Evolutionary conservation across 345 rosid genomes (phyloP).

Genomic region (Citrus trifoliata): DNA sequence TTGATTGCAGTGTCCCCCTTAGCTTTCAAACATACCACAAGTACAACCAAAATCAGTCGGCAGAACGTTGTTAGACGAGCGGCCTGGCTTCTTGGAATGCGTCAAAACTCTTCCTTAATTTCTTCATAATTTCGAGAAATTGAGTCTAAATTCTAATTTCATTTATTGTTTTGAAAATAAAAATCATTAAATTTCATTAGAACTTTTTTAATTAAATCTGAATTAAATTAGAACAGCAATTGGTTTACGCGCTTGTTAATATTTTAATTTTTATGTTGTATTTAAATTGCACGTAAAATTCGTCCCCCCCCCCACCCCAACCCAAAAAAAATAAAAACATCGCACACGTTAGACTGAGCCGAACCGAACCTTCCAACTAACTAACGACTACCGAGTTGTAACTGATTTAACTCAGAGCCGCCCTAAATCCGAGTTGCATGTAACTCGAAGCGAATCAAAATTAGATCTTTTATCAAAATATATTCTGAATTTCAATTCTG

Average conservation of each 20-base stretch:
- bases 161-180: too few relatives aligned
- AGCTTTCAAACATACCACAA: not conserved
- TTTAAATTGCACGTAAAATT: too few relatives aligned
- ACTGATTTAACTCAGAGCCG: slow-evolving; percentile 1
- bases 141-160: not conserved
- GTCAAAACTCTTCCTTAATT: not conserved
- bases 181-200: too few relatives aligned
- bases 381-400: not conserved
- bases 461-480: not conserved
- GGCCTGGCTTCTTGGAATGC: slow-evolving; percentile 22
- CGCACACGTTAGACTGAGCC: not conserved
- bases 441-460: not conserved
- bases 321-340: too few relatives aligned
- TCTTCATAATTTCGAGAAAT: not conserved
- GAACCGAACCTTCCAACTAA: not conserved
- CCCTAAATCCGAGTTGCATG: not conserved
- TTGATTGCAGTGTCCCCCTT: too few relatives aligned
- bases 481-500: not conserved
- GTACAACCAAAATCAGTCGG: slow-evolving; percentile 38
- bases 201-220: too few relatives aligned
- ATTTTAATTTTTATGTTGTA: too few relatives aligned
- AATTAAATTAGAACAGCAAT: accelerated
- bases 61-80: slow-evolving; percentile 30
- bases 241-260: too few relatives aligned
- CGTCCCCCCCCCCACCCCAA: accelerated